Evolutionary conservation across 78 protist species (phyloP).

Genomic region (Cavenderia fasciculata): DNA sequence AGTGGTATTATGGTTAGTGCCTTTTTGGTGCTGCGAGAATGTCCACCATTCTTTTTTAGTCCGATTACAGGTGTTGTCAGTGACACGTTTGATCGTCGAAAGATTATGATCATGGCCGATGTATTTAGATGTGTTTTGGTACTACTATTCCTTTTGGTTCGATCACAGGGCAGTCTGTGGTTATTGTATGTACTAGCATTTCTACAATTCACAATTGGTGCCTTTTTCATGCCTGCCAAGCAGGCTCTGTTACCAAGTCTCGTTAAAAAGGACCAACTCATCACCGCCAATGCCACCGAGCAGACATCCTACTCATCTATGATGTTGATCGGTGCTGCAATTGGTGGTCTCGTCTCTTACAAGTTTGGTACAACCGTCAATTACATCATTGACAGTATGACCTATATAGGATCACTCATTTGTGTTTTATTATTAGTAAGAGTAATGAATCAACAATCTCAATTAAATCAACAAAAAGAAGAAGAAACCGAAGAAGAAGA

Average conservation of each 20-base stretch:
- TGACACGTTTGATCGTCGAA: conserved; percentile 58
- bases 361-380: conserved; percentile 27
- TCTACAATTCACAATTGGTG: conserved; percentile 41
- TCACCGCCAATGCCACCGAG: conserved; percentile 60
- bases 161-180: conserved; percentile 7
- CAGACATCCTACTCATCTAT: conserved; percentile 46
- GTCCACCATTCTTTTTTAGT: conserved; percentile 39
- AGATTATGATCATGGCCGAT: conserved; percentile 43
- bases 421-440: conserved; percentile 33
- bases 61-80: conserved; percentile 43
- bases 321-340: conserved; percentile 60
- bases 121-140: conserved; percentile 19
- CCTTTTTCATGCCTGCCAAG: conserved; percentile 48
- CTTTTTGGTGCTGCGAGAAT: conserved; percentile 40
- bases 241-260: conserved; percentile 8
- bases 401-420: conserved; percentile 15
- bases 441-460: not conserved
- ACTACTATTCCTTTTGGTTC: conserved; percentile 9
- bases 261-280: conserved; percentile 5
- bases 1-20: conserved; percentile 13
- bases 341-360: conserved; percentile 30
- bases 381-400: conserved; percentile 4
- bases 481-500: not conserved
- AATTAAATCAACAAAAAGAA: not conserved
- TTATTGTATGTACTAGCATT: conserved; percentile 49